A percentile compares a stretch with the other conserved stretches of the same genome.
These are phyloP conservation scores for Cinnamomum micranthum DNA, from an alignment of 164 flowering plant genomes.

Conservation along the genomic window DNA sequence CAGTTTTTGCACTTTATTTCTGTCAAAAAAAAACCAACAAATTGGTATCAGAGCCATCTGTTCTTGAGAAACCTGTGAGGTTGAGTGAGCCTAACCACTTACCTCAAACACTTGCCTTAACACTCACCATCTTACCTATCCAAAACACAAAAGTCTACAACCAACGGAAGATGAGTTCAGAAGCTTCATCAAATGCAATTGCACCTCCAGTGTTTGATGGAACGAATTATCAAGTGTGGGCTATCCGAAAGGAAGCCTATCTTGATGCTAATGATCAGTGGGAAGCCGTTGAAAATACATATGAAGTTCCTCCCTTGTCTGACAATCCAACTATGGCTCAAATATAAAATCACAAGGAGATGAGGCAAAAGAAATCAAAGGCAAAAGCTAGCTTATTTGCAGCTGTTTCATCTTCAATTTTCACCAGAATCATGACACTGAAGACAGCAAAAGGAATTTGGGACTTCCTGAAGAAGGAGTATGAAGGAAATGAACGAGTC, in stretches of 20 bases:
- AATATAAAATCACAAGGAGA: no score
- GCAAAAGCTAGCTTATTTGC: no score
- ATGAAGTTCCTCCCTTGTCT: no score
- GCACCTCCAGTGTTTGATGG: not conserved
- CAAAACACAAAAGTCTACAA: not conserved
- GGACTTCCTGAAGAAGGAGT: not conserved
- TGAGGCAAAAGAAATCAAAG: no score
- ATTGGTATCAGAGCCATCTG: not conserved
- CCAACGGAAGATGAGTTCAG: not conserved
- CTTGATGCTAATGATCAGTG: no score
- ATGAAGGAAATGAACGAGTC: not conserved
- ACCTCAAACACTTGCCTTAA: no score
- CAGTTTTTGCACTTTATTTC: no score
- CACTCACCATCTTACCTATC: not conserved
- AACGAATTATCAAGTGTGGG: not conserved
- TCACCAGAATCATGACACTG: not conserved
- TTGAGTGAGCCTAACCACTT: not conserved
- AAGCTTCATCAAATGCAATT: not conserved
- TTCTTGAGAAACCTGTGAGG: not conserved
- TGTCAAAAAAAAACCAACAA: not conserved
- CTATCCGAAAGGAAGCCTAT: no score
- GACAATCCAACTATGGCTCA: no score
- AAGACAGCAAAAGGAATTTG: not conserved
- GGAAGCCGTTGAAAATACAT: no score
- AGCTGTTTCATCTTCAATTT: not conserved